Percentiles rank a stretch among this genome's conserved stretches.
Evolutionary conservation across 2,329 filamentous ascomycete genomes (phyloP).

Genomic region (Pyrenochaeta sp.): DNA sequence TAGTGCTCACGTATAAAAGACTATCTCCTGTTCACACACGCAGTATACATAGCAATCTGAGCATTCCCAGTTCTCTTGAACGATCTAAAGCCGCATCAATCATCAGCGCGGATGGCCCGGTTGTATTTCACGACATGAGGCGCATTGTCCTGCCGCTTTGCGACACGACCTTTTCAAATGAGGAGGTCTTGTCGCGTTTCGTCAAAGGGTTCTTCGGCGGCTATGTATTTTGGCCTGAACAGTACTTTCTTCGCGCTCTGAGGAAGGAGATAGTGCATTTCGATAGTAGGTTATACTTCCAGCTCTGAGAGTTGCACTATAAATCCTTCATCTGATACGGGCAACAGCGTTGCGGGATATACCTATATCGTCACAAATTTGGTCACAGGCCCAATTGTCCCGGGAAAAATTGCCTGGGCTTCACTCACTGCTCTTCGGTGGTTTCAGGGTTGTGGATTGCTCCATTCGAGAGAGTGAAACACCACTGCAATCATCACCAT

Average conservation of each 20-base stretch:
- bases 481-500: neutral
- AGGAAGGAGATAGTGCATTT: conserved; percentile 4
- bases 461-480: neutral
- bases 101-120: conserved; percentile 13
- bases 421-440: conserved; percentile 1
- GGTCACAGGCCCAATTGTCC: neutral
- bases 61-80: conserved; percentile 1
- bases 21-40: conserved; percentile 1
- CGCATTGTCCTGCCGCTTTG: conserved; percentile 6
- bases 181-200: conserved; percentile 16
- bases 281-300: neutral
- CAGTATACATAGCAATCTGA: conserved; percentile 2
- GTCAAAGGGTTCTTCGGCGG: conserved; percentile 26
- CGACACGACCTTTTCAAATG: conserved; percentile 4
- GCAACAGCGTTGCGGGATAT: neutral
- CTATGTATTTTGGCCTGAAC: conserved; percentile 16
- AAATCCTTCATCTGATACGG: neutral
- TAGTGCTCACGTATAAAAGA: neutral
- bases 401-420: neutral
- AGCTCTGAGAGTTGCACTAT: neutral
- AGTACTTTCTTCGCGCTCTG: conserved; percentile 2
- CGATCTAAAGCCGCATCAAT: conserved; percentile 4
- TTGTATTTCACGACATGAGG: conserved; percentile 4
- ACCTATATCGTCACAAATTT: conserved; percentile 5
- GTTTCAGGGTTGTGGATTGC: neutral